phyloP scores from a whole-genome alignment of 2,329 filamentous ascomycete species.

The Rhynchosporium secalis region DNA sequence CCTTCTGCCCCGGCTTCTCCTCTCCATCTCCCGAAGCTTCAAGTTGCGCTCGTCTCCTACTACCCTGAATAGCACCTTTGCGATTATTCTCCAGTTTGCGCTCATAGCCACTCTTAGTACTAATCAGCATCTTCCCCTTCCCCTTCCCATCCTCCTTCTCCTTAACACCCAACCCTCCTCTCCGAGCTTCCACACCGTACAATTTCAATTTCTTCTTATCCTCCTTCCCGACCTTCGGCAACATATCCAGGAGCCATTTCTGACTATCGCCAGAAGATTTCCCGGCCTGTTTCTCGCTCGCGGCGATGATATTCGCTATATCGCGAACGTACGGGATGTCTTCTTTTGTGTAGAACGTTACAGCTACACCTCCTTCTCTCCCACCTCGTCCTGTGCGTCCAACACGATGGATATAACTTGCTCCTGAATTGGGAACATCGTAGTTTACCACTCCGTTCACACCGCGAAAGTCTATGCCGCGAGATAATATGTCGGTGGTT shows the following conservation, averaged over 20 bases:
- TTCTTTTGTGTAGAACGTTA: constrained; percentile 95
- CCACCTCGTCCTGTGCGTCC: constrained; percentile 89
- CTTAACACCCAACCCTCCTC: constrained; percentile 44
- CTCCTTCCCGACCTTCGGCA: constrained; percentile 81
- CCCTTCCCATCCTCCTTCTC: constrained; percentile 35
- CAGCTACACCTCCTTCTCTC: constrained; percentile 80
- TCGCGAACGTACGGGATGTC: constrained; percentile 88
- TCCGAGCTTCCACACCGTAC: constrained; percentile 74
- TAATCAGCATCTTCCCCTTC: constrained; percentile 60
- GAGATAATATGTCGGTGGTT: constrained; percentile 88
- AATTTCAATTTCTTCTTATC: constrained; percentile 81
- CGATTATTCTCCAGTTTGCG: constrained; percentile 66
- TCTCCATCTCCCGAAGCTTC: constrained; percentile 36
- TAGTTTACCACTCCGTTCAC: constrained; percentile 98
- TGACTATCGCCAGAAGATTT: constrained; percentile 56
- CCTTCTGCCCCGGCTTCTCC: constrained; percentile 20
- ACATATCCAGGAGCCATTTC: constrained; percentile 83
- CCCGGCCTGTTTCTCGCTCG: constrained; percentile 71
- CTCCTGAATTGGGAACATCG: constrained; percentile 88
- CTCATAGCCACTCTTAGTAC: constrained; percentile 78
- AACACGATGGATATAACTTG: constrained; percentile 89
- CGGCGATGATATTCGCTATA: constrained; percentile 88
- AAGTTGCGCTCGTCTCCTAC: constrained; percentile 52
- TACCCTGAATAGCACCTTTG: constrained; percentile 61
- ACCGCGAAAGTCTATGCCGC: constrained; percentile 91